These are phyloP conservation scores for Yamadazyma ubonensis DNA, from an alignment of 805 yeast genomes.

Conservation along the genomic window DNA sequence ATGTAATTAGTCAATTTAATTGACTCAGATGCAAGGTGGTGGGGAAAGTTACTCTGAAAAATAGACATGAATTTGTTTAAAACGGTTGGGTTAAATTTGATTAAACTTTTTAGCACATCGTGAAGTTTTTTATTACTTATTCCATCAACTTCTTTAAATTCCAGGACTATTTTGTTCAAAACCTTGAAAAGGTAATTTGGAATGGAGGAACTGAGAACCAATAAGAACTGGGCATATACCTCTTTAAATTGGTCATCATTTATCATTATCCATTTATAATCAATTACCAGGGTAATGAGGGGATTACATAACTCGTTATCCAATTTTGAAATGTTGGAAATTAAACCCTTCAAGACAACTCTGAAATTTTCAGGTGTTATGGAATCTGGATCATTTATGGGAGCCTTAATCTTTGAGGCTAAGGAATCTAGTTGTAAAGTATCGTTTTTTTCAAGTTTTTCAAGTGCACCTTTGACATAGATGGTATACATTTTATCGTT, in stretches of 20 bases:
- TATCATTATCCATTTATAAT: constrained; percentile 59
- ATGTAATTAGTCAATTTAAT: constrained; percentile 60
- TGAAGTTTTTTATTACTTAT: constrained; percentile 41
- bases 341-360: constrained; percentile 55
- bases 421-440: constrained; percentile 55
- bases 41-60: constrained; percentile 69
- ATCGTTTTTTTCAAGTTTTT: constrained; percentile 59
- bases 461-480: constrained; percentile 65
- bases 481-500: constrained; percentile 41
- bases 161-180: constrained; percentile 62
- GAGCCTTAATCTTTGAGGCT: constrained; percentile 57
- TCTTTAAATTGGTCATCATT: constrained; percentile 17
- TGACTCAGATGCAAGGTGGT: constrained; percentile 60
- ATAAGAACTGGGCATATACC: constrained; percentile 64
- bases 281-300: constrained; percentile 61
- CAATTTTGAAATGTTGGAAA: constrained; percentile 64
- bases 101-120: constrained; percentile 58
- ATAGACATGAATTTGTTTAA: constrained; percentile 59
- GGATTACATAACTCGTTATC: constrained; percentile 54
- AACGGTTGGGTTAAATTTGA: constrained; percentile 79
- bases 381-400: constrained; percentile 52
- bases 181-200: constrained; percentile 92
- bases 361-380: constrained; percentile 52
- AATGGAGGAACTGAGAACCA: constrained; percentile 75
- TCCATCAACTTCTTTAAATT: constrained; percentile 41